Percentiles rank a stretch among this genome's conserved stretches.
These are phyloP conservation scores for Picochlorum sp. DNA, from an alignment of 139 green algal genomes.

Conservation along the genomic window DNA sequence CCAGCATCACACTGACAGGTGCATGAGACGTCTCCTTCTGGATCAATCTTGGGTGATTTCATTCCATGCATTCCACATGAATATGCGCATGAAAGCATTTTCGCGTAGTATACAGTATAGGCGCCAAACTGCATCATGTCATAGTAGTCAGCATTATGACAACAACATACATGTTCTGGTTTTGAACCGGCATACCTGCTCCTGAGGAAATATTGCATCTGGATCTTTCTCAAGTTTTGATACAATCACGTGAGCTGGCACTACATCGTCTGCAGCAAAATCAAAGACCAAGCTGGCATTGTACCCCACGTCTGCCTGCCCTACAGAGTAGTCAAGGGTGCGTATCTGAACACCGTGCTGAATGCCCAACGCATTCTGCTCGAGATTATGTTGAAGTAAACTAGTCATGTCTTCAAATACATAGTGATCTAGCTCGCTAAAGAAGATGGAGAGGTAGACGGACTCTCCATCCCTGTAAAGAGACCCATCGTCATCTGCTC, in stretches of 20 bases:
- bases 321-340: no score
- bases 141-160: neutral
- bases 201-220: neutral
- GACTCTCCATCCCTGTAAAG: no score
- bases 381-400: no score
- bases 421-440: no score
- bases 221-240: neutral
- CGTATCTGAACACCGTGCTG: no score
- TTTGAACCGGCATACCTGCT: neutral
- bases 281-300: neutral
- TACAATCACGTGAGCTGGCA: neutral
- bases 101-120: neutral
- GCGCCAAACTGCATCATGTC: neutral
- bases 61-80: constrained; percentile 6
- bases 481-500: no score
- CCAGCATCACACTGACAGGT: constrained; percentile 10
- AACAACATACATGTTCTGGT: no score
- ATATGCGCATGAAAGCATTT: neutral
- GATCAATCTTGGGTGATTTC: neutral
- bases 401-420: no score
- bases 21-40: neutral
- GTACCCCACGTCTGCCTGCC: no score
- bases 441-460: no score
- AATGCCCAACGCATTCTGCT: no score
- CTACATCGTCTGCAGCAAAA: neutral